A percentile compares a stretch with the other conserved stretches of the same genome.
These are phyloP conservation scores for Sporothrix mexicana DNA, from an alignment of 2,329 filamentous ascomycete genomes.

Conservation along the genomic window DNA sequence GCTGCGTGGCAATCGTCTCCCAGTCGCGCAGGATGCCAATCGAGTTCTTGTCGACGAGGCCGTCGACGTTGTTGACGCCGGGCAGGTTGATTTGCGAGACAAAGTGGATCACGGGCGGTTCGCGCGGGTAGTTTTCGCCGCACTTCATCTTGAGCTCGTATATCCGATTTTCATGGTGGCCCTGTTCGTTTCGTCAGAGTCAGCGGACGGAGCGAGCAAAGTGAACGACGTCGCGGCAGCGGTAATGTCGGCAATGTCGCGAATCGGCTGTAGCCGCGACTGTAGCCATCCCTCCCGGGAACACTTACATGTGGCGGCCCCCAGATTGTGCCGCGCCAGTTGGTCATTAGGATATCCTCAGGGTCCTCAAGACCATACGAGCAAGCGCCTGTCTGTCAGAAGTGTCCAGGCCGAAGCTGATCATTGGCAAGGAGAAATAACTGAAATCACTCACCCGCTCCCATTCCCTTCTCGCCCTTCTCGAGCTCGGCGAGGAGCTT, in stretches of 20 bases:
- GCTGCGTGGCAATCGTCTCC: slow-evolving; percentile 93
- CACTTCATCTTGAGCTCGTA: slow-evolving; percentile 98
- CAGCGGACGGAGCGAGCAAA: too few relatives aligned
- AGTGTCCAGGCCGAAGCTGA: not conserved
- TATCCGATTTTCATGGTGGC: slow-evolving; percentile 95
- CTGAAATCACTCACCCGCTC: slow-evolving; percentile 57
- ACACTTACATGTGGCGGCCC: slow-evolving; percentile 89
- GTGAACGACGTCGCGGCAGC: too few relatives aligned
- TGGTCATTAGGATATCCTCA: slow-evolving; percentile 94
- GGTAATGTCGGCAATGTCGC: too few relatives aligned
- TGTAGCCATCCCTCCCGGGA: too few relatives aligned
- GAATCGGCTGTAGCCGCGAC: too few relatives aligned
- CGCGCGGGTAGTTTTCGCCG: slow-evolving; percentile 85
- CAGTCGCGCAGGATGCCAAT: slow-evolving; percentile 86
- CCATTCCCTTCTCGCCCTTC: slow-evolving; percentile 99
- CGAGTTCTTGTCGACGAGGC: slow-evolving; percentile 82
- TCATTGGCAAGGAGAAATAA: too few relatives aligned
- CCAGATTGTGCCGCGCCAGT: slow-evolving; percentile 98
- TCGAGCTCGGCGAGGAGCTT: slow-evolving; percentile 95
- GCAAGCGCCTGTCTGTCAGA: slow-evolving; percentile 75
- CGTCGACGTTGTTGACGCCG: slow-evolving; percentile 81
- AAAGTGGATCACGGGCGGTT: slow-evolving; percentile 88
- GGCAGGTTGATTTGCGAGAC: slow-evolving; percentile 96
- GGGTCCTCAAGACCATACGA: slow-evolving; percentile 95
- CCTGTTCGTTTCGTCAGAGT: slow-evolving; percentile 59